phyloP scores from a whole-genome alignment of 2,329 filamentous ascomycete genomes.

The Trichoderma koningii region DNA sequence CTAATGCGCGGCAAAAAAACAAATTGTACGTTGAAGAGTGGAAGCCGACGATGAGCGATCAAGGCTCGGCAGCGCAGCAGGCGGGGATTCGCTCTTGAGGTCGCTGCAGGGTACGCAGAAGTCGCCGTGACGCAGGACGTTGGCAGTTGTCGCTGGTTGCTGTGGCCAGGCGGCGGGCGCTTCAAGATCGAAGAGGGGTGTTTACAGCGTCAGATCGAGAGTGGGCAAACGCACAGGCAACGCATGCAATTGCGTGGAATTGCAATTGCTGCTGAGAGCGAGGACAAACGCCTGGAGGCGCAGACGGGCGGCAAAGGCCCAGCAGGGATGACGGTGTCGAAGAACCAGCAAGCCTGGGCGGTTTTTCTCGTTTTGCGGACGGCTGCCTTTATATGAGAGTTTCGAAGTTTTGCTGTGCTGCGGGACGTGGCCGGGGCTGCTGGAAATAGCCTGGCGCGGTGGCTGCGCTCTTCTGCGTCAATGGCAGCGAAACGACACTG shows the following conservation, averaged over 20 bases:
- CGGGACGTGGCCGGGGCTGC: slow-evolving; percentile 1
- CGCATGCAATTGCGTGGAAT: slow-evolving; percentile 16
- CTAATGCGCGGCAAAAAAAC: slow-evolving; percentile 10
- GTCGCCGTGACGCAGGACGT: background rate
- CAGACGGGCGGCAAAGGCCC: slow-evolving; percentile 27
- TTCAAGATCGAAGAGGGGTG: slow-evolving; percentile 22
- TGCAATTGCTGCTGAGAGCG: background rate
- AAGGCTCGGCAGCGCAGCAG: slow-evolving; percentile 5
- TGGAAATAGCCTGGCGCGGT: background rate
- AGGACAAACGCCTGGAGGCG: slow-evolving; percentile 23
- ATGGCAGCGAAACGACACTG: background rate
- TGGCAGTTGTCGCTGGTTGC: background rate
- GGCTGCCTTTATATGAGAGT: slow-evolving; percentile 3
- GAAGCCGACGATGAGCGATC: background rate
- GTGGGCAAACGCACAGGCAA: slow-evolving; percentile 17
- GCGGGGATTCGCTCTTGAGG: background rate
- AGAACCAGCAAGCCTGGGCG: slow-evolving; percentile 38
- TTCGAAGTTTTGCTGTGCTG: background rate
- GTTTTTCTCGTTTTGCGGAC: background rate
- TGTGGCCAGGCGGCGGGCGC: background rate
- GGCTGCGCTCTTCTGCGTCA: background rate
- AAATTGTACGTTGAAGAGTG: background rate
- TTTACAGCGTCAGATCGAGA: slow-evolving; percentile 25
- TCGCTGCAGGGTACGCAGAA: background rate
- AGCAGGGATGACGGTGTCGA: slow-evolving; percentile 25